Base-by-base conservation (phyloP, 2,329 filamentous ascomycete species). In the Fusarium irregulare region DNA sequence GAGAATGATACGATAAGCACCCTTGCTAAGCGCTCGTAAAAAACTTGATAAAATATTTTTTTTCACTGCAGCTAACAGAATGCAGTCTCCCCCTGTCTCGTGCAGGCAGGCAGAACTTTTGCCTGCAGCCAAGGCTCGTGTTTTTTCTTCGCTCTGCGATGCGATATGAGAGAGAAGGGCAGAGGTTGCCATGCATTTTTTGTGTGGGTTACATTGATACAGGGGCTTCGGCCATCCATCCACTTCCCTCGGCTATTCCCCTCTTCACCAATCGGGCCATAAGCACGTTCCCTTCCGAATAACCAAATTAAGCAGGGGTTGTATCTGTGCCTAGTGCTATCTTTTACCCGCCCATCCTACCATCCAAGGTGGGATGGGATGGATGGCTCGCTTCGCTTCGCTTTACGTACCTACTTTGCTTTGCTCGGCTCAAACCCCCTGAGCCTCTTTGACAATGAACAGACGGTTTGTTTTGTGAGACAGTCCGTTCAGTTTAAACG, bases 61-160 rank as follows among this genome's bases (percentile, higher is more conserved):
- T 6, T 37, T 34, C 6, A 27, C 40, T 64, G 65, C 64, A 49
- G 32, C 49, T 32, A 66, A 20, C n/a, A 11, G 30, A 56, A 28
- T 50, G 12, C 20, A 50, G 51, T 40, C 30, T 21, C 28, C 20
- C 53, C 42, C 54, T 48, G 44, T 16, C 30, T 40, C 14, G n/a
- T 49, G 53, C 53, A 56, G 42, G 23, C 18, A 55, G 21, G 47
- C 23, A 70, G 66, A 55, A 62, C 66, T 57, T 67, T 67, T 67
- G 64, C 37, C 55, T 67, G 64, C 56, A 34, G 49, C 49, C 49
- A 51, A 51, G 41, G 18, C 63, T 66, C 63, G 62, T 66, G 63
- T 67, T 67, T 48, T 41, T 41, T 12, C 30, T 41, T 51, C 23
- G 18, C 20, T 50, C 28, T 50, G 20, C 12, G 46, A 51, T 28